Percentiles rank a stretch among this genome's conserved stretches.
phyloP scores from a whole-genome alignment of 805 yeast species.

The Candida coquimbonensis region DNA sequence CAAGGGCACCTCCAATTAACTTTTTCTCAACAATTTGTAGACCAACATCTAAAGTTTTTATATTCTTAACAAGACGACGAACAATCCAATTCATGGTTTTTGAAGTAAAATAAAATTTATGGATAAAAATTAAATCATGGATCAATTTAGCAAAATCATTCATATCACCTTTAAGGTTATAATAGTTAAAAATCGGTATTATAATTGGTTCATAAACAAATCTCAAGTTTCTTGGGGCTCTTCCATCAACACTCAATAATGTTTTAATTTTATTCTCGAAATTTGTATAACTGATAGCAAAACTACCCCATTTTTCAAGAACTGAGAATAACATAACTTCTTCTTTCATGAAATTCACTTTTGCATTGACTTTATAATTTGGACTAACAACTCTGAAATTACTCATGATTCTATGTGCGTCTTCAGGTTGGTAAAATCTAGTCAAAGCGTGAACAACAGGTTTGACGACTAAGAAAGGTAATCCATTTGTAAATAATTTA shows the following conservation, averaged over 20 bases:
- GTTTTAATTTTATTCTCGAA: slow-evolving; percentile 17
- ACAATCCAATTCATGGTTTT: slow-evolving; percentile 26
- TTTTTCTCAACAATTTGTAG: slow-evolving; percentile 24
- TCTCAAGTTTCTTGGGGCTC: slow-evolving; percentile 18
- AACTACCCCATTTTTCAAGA: slow-evolving; percentile 25
- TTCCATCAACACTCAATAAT: slow-evolving; percentile 10
- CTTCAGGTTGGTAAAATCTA: slow-evolving; percentile 24
- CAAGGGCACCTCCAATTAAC: slow-evolving; percentile 31
- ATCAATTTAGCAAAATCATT: slow-evolving; percentile 9
- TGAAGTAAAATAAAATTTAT: slow-evolving; percentile 26
- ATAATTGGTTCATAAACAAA: slow-evolving; percentile 19
- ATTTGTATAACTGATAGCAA: slow-evolving; percentile 20
- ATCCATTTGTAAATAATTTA: slow-evolving; percentile 14
- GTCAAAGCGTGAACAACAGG: slow-evolving; percentile 29
- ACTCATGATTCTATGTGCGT: slow-evolving; percentile 27
- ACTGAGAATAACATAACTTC: slow-evolving; percentile 26
- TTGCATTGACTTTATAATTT: slow-evolving; percentile 16
- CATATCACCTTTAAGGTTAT: slow-evolving; percentile 1
- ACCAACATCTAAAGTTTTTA: slow-evolving; percentile 24
- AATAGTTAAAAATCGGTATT: slow-evolving; percentile 6
- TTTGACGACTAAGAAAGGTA: slow-evolving; percentile 29
- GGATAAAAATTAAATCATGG: slow-evolving; percentile 19
- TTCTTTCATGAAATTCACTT: slow-evolving; percentile 24
- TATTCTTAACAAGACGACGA: slow-evolving; percentile 20
- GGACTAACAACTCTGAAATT: slow-evolving; percentile 25